These are phyloP conservation scores for Lagenaria siceraria DNA, from an alignment of 306 rosid genomes.

Conservation along the genomic window DNA sequence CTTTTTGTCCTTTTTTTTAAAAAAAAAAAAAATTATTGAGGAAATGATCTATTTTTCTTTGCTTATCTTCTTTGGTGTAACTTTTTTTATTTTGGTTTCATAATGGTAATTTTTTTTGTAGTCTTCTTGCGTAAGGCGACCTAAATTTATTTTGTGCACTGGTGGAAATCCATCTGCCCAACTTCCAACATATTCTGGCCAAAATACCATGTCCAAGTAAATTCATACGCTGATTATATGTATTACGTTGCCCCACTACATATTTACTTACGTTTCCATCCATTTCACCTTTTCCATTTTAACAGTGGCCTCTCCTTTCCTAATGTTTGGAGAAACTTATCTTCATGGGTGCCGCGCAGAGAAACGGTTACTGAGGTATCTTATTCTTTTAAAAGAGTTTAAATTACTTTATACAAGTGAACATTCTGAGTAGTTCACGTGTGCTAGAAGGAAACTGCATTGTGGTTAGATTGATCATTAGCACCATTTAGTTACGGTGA, in stretches of 20 bases:
- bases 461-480: not conserved
- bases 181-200: constrained; percentile 72
- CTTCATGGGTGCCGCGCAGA: constrained; percentile 73
- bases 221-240: not conserved
- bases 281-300: constrained; percentile 4
- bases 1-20: not conserved
- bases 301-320: constrained; percentile 66
- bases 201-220: constrained; percentile 51
- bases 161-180: constrained; percentile 70
- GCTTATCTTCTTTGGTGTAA: not conserved
- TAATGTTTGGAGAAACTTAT: constrained; percentile 71
- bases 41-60: not conserved
- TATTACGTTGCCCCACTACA: not conserved
- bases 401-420: not conserved
- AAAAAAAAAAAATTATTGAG: too few species aligned
- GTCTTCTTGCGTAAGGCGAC: constrained; percentile 88
- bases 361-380: constrained; percentile 64
- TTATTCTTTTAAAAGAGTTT: not conserved
- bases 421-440: not conserved
- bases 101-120: constrained; percentile 14
- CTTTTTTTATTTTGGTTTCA: not conserved
- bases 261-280: not conserved
- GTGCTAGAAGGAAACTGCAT: not conserved
- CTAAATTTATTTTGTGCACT: constrained; percentile 86
- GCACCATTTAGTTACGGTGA: not conserved